Conservation (phyloP, 768 basidiomycete species). For the Russula sp. region DNA sequence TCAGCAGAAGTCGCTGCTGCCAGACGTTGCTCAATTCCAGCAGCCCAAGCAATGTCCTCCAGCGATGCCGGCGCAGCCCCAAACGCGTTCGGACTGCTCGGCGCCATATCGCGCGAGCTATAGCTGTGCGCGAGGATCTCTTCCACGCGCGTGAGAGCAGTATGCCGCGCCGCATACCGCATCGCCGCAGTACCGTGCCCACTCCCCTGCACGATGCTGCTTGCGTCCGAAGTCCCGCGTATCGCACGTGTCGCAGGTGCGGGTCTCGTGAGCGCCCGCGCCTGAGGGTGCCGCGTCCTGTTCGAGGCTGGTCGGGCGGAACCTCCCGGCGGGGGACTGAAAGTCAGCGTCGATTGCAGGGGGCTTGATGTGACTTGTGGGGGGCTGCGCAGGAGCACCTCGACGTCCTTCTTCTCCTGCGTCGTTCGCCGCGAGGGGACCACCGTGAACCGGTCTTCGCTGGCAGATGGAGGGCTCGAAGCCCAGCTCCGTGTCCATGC, state of each 20-base stretch:
- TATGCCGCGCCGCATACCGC: constrained; percentile 27
- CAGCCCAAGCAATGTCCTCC: constrained; percentile 10
- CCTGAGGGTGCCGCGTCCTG: not conserved
- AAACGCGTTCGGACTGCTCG: constrained; percentile 25
- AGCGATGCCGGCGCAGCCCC: constrained; percentile 17
- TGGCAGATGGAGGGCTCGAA: constrained; percentile 15
- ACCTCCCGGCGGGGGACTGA: constrained; percentile 27
- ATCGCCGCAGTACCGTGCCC: constrained; percentile 26
- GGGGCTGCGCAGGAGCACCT: constrained; percentile 49
- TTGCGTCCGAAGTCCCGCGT: constrained; percentile 14
- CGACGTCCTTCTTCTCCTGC: constrained; percentile 28
- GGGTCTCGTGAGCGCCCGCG: not conserved
- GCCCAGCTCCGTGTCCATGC: constrained; percentile 26
- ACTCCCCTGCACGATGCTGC: constrained; percentile 7
- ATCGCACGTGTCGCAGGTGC: not conserved
- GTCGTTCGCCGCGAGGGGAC: constrained; percentile 32
- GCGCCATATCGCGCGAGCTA: constrained; percentile 24
- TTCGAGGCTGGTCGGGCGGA: not conserved
- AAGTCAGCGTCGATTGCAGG: constrained; percentile 51
- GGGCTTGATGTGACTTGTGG: constrained; percentile 51
- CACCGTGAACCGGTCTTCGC: constrained; percentile 38
- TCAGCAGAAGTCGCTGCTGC: not conserved
- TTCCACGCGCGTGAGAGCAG: constrained; percentile 29
- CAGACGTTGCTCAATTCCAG: constrained; percentile 25
- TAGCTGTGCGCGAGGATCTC: constrained; percentile 30